Base-by-base conservation (phyloP, 1,139 yeast species). In the Magnusiomyces fungicola region DNA sequence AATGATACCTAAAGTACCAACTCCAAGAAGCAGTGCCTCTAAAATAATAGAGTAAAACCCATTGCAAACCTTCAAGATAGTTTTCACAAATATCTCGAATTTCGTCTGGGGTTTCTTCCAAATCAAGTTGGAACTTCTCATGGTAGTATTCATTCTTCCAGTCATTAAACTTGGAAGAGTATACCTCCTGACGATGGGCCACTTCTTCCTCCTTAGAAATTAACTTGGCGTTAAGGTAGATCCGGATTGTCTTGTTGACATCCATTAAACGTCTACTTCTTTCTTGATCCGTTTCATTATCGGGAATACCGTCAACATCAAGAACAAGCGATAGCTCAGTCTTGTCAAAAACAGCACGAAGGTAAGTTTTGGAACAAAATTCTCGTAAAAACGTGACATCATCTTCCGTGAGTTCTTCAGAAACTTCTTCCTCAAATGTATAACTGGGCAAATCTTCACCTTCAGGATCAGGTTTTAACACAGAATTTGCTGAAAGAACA, bases 21-120 rank as follows among this genome's bases (percentile, higher is more conserved):
- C 87, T 83, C 97, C 97, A 90, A 1, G 97, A 88, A 44, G 86
- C 86, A 62, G 87, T 83, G 23, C 97, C 97, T 58, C 78, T 78
- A 63, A 88, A 90, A 66, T 90, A 90, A 68, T 90, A 90, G 62
- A 78, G 83, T 66, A 90, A 73, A 16, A 90, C 97, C 97, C 97
- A 90, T 68, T 90, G 97, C 56, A 90, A 74, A 58, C 97, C 97
- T 68, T 90, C 96, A 44, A 90, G 73, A 63, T 89, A 90, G 65
- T 88, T 90, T 58, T 81, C 81, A n/a, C 95, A 78, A 60, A 88
- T 65, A n/a, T 61, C 67, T 21, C 67, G 67, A 59, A 90, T 69
- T 55, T 79, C 70, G 1, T 78, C 83, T 5, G 19, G 22, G 32
- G 34, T 40, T 30, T 76, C 79, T 40, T 65, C 69, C 41, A 59